Evolutionary conservation across 192 early-diverging fungal genomes (phyloP).

Genomic region (Neocallimastix lanati): DNA sequence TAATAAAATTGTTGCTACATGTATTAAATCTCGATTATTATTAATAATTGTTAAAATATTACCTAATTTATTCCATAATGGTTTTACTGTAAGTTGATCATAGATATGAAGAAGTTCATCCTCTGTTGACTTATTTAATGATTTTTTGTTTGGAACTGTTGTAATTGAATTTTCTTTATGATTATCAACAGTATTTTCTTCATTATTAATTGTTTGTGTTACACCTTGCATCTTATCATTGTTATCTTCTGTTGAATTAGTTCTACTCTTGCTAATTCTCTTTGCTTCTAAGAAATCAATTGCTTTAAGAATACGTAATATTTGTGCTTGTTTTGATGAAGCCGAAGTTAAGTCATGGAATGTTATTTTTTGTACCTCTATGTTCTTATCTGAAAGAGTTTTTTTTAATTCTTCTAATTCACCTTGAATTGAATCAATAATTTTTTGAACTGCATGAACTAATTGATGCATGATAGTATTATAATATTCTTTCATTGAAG

Average conservation of each 20-base stretch:
- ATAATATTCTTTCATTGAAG: constrained; percentile 23
- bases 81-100: constrained; percentile 14
- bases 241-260: constrained; percentile 12
- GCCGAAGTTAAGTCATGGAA: constrained; percentile 46
- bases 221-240: not conserved
- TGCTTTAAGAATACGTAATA: constrained; percentile 82
- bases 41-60: constrained; percentile 50
- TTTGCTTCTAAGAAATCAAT: constrained; percentile 51
- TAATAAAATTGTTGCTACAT: constrained; percentile 79
- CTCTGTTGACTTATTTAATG: constrained; percentile 5
- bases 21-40: constrained; percentile 59
- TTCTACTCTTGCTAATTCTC: constrained; percentile 27
- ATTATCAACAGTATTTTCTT: not conserved
- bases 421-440: constrained; percentile 42
- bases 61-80: constrained; percentile 64
- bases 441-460: constrained; percentile 39
- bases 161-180: not conserved
- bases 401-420: constrained; percentile 49
- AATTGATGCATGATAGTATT: constrained; percentile 68
- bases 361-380: constrained; percentile 52
- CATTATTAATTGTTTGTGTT: not conserved
- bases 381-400: constrained; percentile 38
- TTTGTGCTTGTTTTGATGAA: constrained; percentile 75
- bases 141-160: not conserved
- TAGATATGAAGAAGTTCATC: constrained; percentile 13